Evolutionary conservation across 1,284 basidiomycete genomes (phyloP).

Genomic region (Phylloboletellus chloephorus): DNA sequence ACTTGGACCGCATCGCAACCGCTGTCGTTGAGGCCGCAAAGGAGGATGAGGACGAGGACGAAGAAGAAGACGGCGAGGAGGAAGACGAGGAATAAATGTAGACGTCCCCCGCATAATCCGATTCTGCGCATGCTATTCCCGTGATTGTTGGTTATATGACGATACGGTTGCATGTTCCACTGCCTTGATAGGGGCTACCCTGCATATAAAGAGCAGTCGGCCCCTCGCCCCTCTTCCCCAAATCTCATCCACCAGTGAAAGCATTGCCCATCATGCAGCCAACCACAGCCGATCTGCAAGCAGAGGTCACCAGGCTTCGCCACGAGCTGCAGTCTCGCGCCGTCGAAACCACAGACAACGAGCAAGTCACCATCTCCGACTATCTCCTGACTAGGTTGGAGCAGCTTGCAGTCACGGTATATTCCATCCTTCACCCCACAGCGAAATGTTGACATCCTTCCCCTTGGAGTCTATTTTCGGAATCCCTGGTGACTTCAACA

Average conservation of each 20-base stretch:
- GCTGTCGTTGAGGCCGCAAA: slow-evolving; percentile 87
- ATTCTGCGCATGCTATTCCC: slow-evolving; percentile 18
- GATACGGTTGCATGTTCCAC: slow-evolving; percentile 37
- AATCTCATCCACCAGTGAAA: neutral
- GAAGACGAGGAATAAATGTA: slow-evolving; percentile 46
- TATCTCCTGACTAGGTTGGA: slow-evolving; percentile 70
- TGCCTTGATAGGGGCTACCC: too few species aligned
- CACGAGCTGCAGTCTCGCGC: slow-evolving; percentile 47
- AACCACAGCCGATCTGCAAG: slow-evolving; percentile 34
- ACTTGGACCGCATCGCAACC: slow-evolving; percentile 98
- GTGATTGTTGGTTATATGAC: slow-evolving; percentile 33
- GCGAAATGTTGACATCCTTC: neutral
- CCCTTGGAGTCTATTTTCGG: slow-evolving; percentile 68
- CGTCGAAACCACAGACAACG: slow-evolving; percentile 31
- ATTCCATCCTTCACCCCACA: slow-evolving; percentile 3
- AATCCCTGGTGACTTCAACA: slow-evolving; percentile 90
- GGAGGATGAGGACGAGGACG: slow-evolving; percentile 83
- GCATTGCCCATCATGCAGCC: slow-evolving; percentile 17
- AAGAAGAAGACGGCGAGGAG: slow-evolving; percentile 77
- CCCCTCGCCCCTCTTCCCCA: neutral
- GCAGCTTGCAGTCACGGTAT: slow-evolving; percentile 62
- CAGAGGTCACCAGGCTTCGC: slow-evolving; percentile 50
- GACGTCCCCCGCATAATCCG: slow-evolving; percentile 18
- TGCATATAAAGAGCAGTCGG: slow-evolving; percentile 6
- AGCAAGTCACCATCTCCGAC: slow-evolving; percentile 55